These are phyloP conservation scores for Daldinia caldariorum DNA, from an alignment of 495 filamentous ascomycete genomes.

Conservation along the genomic window DNA sequence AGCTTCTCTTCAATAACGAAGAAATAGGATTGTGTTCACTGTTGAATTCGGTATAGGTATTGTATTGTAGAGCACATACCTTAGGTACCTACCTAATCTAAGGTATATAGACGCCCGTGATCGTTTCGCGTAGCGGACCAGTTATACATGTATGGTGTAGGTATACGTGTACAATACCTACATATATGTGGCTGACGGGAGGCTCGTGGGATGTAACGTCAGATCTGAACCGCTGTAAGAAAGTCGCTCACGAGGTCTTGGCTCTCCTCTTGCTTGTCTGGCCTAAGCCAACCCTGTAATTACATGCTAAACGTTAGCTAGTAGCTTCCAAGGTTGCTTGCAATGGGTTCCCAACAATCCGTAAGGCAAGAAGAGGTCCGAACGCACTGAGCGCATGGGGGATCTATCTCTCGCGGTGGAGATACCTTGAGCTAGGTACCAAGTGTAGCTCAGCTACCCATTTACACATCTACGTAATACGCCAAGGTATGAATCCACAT, in stretches of 20 bases:
- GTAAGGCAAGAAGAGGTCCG: constrained; percentile 13
- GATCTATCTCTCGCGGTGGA: neutral
- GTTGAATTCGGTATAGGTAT: neutral
- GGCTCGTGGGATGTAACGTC: constrained; percentile 36
- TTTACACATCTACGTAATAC: neutral
- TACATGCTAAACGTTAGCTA: neutral
- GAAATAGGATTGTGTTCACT: neutral
- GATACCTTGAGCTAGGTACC: neutral
- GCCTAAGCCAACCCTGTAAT: constrained; percentile 36
- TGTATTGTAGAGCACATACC: neutral
- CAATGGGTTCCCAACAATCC: neutral
- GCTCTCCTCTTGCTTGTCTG: constrained; percentile 18
- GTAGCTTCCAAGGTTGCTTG: constrained; percentile 1
- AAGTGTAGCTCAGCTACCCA: neutral
- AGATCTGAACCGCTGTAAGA: constrained; percentile 36
- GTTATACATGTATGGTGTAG: neutral
- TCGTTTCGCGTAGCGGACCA: neutral
- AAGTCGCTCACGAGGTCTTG: constrained; percentile 25
- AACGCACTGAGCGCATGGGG: constrained; percentile 25
- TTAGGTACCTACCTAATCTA: no score
- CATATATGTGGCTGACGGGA: constrained; percentile 28
- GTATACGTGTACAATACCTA: no score
- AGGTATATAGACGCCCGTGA: no score
- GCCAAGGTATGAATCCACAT: neutral
- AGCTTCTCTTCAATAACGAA: neutral